These are phyloP conservation scores for Citrus unshiu DNA, from an alignment of 345 rosid genomes.

Conservation along the genomic window DNA sequence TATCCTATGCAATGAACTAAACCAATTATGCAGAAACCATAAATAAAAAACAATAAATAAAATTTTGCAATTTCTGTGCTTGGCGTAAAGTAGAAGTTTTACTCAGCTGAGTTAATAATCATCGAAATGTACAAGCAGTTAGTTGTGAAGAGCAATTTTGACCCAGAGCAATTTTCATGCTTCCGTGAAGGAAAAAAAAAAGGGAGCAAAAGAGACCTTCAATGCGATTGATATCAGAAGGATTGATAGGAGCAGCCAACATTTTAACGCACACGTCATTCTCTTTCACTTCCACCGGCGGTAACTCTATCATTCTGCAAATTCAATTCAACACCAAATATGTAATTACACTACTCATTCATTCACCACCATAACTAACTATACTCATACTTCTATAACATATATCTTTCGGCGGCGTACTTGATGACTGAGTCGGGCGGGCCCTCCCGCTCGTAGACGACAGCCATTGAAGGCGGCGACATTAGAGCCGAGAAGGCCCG, in stretches of 20 bases:
- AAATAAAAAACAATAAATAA: neutral
- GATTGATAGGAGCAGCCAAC: constrained; percentile 92
- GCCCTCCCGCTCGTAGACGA: constrained; percentile 78
- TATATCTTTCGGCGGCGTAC: constrained; percentile 21
- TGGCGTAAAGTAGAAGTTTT: neutral
- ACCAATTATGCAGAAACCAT: neutral
- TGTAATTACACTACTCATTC: neutral
- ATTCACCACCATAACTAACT: too few relatives aligned
- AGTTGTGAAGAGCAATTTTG: neutral
- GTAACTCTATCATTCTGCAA: constrained; percentile 54
- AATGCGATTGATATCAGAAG: constrained; percentile 84
- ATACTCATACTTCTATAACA: neutral
- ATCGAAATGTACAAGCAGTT: neutral
- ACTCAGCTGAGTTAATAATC: neutral
- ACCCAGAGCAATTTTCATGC: neutral
- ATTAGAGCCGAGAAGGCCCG: constrained; percentile 53
- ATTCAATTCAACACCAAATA: neutral
- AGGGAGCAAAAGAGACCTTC: constrained; percentile 42
- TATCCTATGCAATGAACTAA: neutral
- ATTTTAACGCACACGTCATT: constrained; percentile 78
- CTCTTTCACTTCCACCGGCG: constrained; percentile 71
- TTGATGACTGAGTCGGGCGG: constrained; percentile 77
- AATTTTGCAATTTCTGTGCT: neutral
- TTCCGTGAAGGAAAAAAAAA: neutral
- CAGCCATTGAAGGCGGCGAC: constrained; percentile 84